Evolutionary conservation across 1,284 basidiomycete species (phyloP).

Genomic region (Tilletia horrida): DNA sequence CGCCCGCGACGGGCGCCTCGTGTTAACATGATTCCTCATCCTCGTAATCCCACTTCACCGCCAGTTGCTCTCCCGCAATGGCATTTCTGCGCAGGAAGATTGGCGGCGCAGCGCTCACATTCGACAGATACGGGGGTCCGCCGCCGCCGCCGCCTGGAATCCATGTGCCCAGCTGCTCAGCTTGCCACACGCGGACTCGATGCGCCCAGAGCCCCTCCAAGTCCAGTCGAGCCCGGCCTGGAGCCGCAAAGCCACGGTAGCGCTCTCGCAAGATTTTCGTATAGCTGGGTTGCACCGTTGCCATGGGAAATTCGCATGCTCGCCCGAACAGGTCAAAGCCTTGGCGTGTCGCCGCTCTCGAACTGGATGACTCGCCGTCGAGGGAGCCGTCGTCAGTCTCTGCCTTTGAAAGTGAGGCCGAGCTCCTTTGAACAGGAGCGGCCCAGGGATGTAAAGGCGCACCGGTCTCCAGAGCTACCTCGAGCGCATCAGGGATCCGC

Average conservation of each 20-base stretch:
- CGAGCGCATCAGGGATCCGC: not conserved
- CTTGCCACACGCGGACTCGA: not conserved
- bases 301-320: not conserved
- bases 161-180: not conserved
- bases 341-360: not conserved
- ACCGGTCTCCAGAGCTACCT: not conserved
- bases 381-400: not conserved
- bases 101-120: no score
- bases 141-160: no score
- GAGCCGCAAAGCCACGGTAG: not conserved
- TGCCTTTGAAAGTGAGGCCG: not conserved
- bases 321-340: conserved; percentile 2
- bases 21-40: no score
- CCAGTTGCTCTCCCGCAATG: no score
- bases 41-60: no score
- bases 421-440: not conserved
- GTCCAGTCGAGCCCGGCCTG: not conserved
- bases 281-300: not conserved
- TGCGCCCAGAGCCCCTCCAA: conserved; percentile 2
- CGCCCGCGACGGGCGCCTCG: no score
- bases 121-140: no score
- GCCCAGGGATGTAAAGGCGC: conserved; percentile 10
- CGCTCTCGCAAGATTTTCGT: not conserved
- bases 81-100: no score
- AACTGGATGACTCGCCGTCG: not conserved